Evolutionary conservation across 495 filamentous ascomycete genomes (phyloP), one percentile per base, ranked within the genome.

Genomic region (Talaromyces borbonicus): DNA sequence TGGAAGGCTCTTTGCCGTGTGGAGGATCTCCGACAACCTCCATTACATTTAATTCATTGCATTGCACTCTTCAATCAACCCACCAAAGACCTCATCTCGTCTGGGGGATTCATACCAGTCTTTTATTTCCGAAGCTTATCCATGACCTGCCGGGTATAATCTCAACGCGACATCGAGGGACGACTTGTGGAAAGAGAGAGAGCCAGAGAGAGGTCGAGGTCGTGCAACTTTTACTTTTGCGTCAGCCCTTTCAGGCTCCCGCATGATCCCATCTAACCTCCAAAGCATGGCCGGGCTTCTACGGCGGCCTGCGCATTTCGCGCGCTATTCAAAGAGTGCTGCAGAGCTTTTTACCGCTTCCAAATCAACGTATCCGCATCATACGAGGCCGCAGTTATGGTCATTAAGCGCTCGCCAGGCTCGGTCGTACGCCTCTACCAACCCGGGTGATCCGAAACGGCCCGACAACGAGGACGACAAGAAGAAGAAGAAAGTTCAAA

Each of bases 211-310:
- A n/a, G n/a, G n/a, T n/a, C n/a, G n/a, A n/a, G n/a, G n/a, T n/a
- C n/a, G n/a, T n/a, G n/a, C n/a, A n/a, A n/a, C n/a, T n/a, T n/a
- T n/a, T 15, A 44, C 32, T 16, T 26, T 15, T 25, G 38, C 38
- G 38, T 41, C 23, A 26, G 38, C 38, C 38, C 8, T 41, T 16
- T 7, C 12, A 41, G 38, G 38, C 38, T 26, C n/a, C 27, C 38
- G 38, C 38, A 23, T 24, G 19, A 38, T 38, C 22, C 35, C 18
- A 38, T 38, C 35, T n/a, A 38, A 29, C 50, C 53, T 60, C 60
- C 60, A 66, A 66, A 65, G 70, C 59, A 84, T 84, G 80, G 76
- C 79, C 58, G 71, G 72, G 59, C 58, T 83, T 54, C 66, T 85
- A 49, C 77, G 80, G 56, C 78, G 77, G 61, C 76, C 83, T 58